Conservation (phyloP, 2,329 filamentous ascomycete species). For the Aphanoascus verrucosus region DNA sequence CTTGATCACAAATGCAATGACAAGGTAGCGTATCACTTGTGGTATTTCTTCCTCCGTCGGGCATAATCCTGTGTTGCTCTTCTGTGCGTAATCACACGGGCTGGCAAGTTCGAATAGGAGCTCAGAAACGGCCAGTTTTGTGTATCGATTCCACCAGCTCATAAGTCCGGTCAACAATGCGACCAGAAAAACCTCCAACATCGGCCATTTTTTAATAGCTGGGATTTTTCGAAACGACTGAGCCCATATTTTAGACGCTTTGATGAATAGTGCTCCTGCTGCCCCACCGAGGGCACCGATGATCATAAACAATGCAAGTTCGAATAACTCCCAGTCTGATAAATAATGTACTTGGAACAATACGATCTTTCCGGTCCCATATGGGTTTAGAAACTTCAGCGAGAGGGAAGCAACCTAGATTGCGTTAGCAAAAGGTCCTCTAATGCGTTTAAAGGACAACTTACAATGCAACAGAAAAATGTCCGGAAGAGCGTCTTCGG, state of each 20-base stretch:
- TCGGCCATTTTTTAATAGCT: conserved; percentile 68
- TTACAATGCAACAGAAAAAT: conserved; percentile 92
- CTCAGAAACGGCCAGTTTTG: conserved; percentile 80
- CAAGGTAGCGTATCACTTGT: conserved; percentile 58
- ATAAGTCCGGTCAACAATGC: conserved; percentile 72
- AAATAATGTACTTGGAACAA: conserved; percentile 89
- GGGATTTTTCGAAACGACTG: conserved; percentile 72
- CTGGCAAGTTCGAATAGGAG: conserved; percentile 82
- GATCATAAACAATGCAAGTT: conserved; percentile 73
- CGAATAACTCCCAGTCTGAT: conserved; percentile 88
- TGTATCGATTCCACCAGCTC: conserved; percentile 89
- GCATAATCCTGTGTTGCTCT: conserved; percentile 65
- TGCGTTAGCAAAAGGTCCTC: not conserved
- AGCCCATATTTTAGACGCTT: conserved; percentile 84
- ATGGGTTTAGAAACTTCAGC: conserved; percentile 89
- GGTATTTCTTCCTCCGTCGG: conserved; percentile 69
- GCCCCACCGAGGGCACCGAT: conserved; percentile 77
- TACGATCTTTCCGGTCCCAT: conserved; percentile 92
- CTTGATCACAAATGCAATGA: conserved; percentile 78
- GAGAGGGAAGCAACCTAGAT: conserved; percentile 60
- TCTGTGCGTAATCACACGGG: conserved; percentile 61
- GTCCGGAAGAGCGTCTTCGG: conserved; percentile 94
- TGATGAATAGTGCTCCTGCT: conserved; percentile 87
- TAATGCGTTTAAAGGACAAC: not conserved
- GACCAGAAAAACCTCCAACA: conserved; percentile 81